Percentiles rank a stretch among this genome's conserved stretches.
These are phyloP conservation scores for Pythium coloratum DNA, from an alignment of 352 stramenopile genomes.

Conservation along the genomic window DNA sequence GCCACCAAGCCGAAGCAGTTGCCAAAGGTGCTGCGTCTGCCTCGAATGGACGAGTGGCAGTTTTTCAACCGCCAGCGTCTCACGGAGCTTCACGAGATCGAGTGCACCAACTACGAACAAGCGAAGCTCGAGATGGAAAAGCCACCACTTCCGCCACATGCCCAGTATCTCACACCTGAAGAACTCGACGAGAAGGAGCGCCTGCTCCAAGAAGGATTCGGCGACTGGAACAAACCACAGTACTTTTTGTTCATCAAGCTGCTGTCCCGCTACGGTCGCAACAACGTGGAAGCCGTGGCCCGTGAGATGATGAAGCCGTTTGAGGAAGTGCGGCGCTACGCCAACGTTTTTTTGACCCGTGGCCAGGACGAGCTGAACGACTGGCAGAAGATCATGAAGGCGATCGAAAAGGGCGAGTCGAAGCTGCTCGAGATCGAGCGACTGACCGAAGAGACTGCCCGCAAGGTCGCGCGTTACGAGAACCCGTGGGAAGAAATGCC, in stretches of 20 bases:
- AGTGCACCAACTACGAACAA: constrained; percentile 76
- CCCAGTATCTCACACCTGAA: constrained; percentile 82
- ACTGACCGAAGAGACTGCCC: constrained; percentile 69
- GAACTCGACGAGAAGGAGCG: constrained; percentile 91
- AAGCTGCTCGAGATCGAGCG: constrained; percentile 87
- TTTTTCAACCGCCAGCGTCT: constrained; percentile 85
- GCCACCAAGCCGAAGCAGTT: constrained; percentile 75
- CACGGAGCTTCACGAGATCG: constrained; percentile 81
- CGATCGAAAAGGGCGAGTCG: constrained; percentile 86
- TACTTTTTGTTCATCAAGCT: constrained; percentile 88
- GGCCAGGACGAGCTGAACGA: constrained; percentile 74
- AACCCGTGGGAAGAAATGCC: constrained; percentile 88
- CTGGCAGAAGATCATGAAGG: constrained; percentile 86
- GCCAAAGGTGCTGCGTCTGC: constrained; percentile 75
- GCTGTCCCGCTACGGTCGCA: constrained; percentile 73
- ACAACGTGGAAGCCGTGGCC: constrained; percentile 72
- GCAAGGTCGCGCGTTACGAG: constrained; percentile 75
- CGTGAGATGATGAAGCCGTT: constrained; percentile 83
- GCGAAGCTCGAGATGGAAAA: constrained; percentile 80
- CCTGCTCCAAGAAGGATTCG: constrained; percentile 85
- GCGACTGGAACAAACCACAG: constrained; percentile 88
- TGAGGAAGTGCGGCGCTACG: constrained; percentile 74
- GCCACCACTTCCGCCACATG: constrained; percentile 64
- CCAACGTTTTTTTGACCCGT: constrained; percentile 61
- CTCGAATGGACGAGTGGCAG: constrained; percentile 88